Evolutionary conservation across 495 filamentous ascomycete species (phyloP).

Genomic region (Aspergillus taichungensis): DNA sequence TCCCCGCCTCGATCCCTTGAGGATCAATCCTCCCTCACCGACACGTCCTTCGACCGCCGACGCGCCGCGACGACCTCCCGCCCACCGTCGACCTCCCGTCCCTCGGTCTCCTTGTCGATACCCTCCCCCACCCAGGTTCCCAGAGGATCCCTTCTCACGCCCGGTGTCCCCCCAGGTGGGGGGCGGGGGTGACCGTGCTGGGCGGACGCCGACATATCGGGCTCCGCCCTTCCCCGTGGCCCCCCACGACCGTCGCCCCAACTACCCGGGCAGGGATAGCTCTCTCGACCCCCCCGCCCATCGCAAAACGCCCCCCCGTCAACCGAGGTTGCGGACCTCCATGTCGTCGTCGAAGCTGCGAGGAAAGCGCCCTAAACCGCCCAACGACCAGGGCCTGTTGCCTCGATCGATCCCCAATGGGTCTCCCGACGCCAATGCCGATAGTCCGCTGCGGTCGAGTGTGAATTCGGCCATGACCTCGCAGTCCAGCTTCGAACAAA

Average conservation of each 20-base stretch:
- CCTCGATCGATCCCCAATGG: slow-evolving; percentile 27
- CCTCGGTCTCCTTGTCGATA: slow-evolving; percentile 23
- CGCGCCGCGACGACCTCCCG: slow-evolving; percentile 16
- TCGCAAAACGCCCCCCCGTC: slow-evolving; percentile 20
- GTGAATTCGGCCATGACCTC: slow-evolving; percentile 63
- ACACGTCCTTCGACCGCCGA: slow-evolving; percentile 18
- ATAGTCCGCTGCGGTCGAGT: slow-evolving; percentile 59
- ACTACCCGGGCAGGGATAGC: slow-evolving; percentile 14
- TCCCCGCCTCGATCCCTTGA: slow-evolving; percentile 27
- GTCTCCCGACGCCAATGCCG: slow-evolving; percentile 19
- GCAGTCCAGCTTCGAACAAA: slow-evolving; percentile 59
- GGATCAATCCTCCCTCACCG: slow-evolving; percentile 23
- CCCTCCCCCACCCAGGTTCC: slow-evolving; percentile 7
- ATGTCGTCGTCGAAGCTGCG: slow-evolving; percentile 31
- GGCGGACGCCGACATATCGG: slow-evolving; percentile 13
- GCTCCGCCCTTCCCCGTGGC: slow-evolving; percentile 13
- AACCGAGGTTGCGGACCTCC: slow-evolving; percentile 31
- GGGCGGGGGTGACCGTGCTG: slow-evolving; percentile 15
- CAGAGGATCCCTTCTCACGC: slow-evolving; percentile 22
- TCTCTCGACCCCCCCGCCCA: slow-evolving; percentile 19
- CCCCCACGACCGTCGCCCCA: slow-evolving; percentile 13
- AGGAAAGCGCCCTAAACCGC: slow-evolving; percentile 19
- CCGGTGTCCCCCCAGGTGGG: slow-evolving; percentile 20
- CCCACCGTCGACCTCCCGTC: slow-evolving; percentile 13
- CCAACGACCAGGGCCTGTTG: slow-evolving; percentile 16